Conservation (phyloP, 1,139 yeast genomes). For the Protomyces gravidus region DNA sequence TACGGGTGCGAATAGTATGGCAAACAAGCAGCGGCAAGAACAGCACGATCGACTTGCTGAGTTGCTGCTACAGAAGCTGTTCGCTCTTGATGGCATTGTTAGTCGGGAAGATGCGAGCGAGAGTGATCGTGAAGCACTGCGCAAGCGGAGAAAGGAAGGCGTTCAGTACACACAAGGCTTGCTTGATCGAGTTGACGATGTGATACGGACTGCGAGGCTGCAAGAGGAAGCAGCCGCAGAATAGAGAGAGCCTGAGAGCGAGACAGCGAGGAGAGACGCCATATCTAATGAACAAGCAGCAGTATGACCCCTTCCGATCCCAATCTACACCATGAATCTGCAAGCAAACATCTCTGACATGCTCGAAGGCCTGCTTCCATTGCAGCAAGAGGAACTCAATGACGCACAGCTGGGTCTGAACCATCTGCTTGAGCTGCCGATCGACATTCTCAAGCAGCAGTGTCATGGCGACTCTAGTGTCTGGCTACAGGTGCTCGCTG, state of each 20-base stretch:
- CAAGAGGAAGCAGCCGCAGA: conserved; percentile 8
- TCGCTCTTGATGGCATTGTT: conserved; percentile 20
- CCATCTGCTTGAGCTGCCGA: background rate
- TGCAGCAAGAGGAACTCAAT: background rate
- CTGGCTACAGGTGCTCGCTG: background rate
- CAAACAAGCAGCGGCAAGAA: conserved; percentile 20
- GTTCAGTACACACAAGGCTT: conserved; percentile 26
- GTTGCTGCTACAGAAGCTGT: conserved; percentile 11
- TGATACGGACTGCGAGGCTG: conserved; percentile 9
- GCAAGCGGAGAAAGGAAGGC: conserved; percentile 23
- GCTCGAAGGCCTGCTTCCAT: background rate
- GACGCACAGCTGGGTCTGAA: background rate
- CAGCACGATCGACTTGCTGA: conserved; percentile 21
- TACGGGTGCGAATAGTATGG: background rate
- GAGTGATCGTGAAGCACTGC: conserved; percentile 11
- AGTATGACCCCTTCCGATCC: no score
- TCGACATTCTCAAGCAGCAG: background rate
- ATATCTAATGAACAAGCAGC: no score
- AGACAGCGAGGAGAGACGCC: no score
- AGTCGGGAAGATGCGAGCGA: conserved; percentile 19
- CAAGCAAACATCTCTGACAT: no score
- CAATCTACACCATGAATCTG: no score
- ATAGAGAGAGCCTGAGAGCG: no score
- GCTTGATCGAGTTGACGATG: conserved; percentile 23
- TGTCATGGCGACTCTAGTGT: background rate